Base-by-base conservation (phyloP, 305 asterid species). In the Euphrasia arctica region DNA sequence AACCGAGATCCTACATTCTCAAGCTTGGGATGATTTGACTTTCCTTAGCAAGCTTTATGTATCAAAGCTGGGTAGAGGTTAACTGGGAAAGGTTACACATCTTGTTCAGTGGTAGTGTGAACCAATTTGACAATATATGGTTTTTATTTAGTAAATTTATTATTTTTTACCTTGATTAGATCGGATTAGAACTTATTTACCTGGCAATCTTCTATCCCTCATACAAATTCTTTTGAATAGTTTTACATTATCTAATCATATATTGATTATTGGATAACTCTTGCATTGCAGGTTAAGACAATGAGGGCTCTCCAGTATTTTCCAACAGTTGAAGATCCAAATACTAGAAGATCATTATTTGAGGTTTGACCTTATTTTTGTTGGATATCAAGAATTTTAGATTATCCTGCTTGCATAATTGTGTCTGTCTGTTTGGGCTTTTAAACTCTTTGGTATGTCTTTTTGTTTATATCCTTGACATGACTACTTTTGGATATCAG, bases 241-340 rank as follows among this genome's bases (percentile, higher is more conserved):
- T 54, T 69, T 66, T 61, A 49, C 59, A 42, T 54, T 52, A 57
- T 60, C 70, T 74, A 42, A 66, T 47, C 29, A 58, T 47, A 15
- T 68, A 2, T 31, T 59, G 69, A 67, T 73, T 41, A 50, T 50
- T 41, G 59, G 34, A 58, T 57, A 70, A 61, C 36, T 9, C 25
- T 63, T 51, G 50, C 61, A 11, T 39, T 60, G 51, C 71, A 91
- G 98, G 96, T 91, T 70, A 91, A 85, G 82, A 82, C 96, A 48
- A 91, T 91, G 98, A 86, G 98, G 84, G 98, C 90, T 71, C 96
- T 91, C 80, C 98, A 91, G 76, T 91, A 91, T 78, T 91, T 91
- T 79, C 96, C 98, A 41, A 81, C 90, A 47, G 65, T 91, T 66
- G 98, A 91, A 79, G 96, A 91, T 79, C 98, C 98, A 25, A 85